These are phyloP conservation scores for Boletus rubescentipes DNA, from an alignment of 768 basidiomycete species.

Conservation along the genomic window DNA sequence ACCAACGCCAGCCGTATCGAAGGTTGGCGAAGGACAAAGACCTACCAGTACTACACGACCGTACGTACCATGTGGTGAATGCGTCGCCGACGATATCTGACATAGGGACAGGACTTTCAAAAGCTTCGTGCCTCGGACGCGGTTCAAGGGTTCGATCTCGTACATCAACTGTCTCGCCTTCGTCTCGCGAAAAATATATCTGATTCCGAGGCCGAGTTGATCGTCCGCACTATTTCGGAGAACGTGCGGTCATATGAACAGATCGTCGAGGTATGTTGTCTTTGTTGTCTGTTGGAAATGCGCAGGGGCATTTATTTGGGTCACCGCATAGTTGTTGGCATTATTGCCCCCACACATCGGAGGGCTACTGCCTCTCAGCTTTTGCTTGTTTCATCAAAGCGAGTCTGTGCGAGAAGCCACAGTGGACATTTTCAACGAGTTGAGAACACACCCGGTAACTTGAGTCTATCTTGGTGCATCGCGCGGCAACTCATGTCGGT, in stretches of 20 bases:
- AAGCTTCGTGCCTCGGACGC: constrained; percentile 51
- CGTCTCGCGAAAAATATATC: constrained; percentile 69
- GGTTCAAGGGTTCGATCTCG: constrained; percentile 79
- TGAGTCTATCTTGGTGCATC: neutral
- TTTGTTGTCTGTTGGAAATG: neutral
- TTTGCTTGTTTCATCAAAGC: constrained; percentile 88
- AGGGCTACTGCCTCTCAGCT: constrained; percentile 82
- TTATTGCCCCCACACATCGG: constrained; percentile 71
- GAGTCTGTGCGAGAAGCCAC: constrained; percentile 74
- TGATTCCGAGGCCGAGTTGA: constrained; percentile 71
- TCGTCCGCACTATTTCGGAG: constrained; percentile 72
- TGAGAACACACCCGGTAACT: constrained; percentile 75
- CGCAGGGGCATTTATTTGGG: neutral
- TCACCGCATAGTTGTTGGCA: constrained; percentile 66
- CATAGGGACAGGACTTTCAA: constrained; percentile 59
- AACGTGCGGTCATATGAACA: constrained; percentile 82
- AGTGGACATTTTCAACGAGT: constrained; percentile 78
- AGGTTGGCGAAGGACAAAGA: constrained; percentile 85
- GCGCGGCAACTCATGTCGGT: neutral
- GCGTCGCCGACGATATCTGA: constrained; percentile 5
- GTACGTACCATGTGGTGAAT: constrained; percentile 43
- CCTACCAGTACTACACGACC: constrained; percentile 68
- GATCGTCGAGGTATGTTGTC: constrained; percentile 70
- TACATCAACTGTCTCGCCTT: constrained; percentile 83
- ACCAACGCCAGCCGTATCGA: constrained; percentile 85